Conservation (phyloP, 2,329 filamentous ascomycete genomes). For the Ceratocystis huliohia region DNA sequence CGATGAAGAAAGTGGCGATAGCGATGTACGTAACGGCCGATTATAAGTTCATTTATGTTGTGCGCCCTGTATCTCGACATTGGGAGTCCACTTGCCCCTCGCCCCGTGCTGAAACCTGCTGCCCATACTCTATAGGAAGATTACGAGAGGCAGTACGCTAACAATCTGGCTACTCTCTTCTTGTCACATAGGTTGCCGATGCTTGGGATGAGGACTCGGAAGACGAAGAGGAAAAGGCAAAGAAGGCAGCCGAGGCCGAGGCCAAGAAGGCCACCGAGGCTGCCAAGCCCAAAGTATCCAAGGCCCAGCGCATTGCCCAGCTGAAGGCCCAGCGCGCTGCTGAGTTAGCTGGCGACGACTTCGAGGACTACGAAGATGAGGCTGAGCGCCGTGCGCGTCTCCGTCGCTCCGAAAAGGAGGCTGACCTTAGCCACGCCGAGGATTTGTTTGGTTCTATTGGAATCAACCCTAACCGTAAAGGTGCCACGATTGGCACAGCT, state of each 20-base stretch:
- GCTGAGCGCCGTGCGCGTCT: conserved; percentile 61
- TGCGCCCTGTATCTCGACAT: neutral
- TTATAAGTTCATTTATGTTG: neutral
- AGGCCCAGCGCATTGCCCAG: conserved; percentile 69
- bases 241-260: conserved; percentile 79
- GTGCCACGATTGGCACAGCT: conserved; percentile 48
- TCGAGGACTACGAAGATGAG: conserved; percentile 52
- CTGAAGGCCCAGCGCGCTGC: conserved; percentile 50
- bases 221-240: conserved; percentile 90
- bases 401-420: conserved; percentile 68
- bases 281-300: conserved; percentile 87
- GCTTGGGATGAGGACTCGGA: conserved; percentile 77
- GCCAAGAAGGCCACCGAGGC: conserved; percentile 81
- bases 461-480: conserved; percentile 52
- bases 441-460: conserved; percentile 76
- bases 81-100: neutral
- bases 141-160: neutral
- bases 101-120: neutral
- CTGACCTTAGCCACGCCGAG: conserved; percentile 78
- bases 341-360: conserved; percentile 40
- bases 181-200: conserved; percentile 61
- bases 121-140: neutral
- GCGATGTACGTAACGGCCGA: conserved; percentile 48
- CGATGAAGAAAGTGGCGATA: conserved; percentile 74
- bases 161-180: neutral